Conservation (phyloP, 73 alveolate genomes). For the Loxodes magnus region DNA sequence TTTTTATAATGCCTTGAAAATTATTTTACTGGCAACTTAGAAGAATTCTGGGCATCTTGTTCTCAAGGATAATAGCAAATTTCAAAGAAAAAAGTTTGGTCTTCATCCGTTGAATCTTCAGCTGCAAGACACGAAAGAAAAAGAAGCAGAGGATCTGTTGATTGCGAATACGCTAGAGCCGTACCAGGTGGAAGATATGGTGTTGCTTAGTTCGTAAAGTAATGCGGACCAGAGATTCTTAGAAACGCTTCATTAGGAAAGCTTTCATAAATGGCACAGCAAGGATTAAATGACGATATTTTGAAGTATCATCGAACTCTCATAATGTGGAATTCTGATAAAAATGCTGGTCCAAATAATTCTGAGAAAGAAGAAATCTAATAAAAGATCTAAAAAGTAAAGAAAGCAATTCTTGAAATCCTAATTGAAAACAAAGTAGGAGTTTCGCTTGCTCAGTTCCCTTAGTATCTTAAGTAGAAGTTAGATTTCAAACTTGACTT, state of each 20-base stretch:
- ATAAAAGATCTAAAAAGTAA: constrained; percentile 25
- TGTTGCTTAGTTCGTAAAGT: constrained; percentile 55
- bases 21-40: too few relatives aligned
- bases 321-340: constrained; percentile 34
- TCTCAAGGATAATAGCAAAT: background rate
- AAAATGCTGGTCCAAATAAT: constrained; percentile 19
- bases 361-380: constrained; percentile 3
- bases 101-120: background rate
- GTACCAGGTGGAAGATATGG: constrained; percentile 75
- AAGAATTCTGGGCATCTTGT: too few relatives aligned
- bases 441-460: constrained; percentile 41
- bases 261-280: constrained; percentile 33
- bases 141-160: background rate
- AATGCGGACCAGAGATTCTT: constrained; percentile 45
- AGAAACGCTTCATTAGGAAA: constrained; percentile 41
- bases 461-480: constrained; percentile 30
- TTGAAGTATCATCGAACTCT: constrained; percentile 47
- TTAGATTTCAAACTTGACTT: constrained; percentile 25
- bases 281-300: constrained; percentile 47
- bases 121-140: background rate
- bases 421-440: constrained; percentile 32
- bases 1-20: background rate
- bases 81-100: background rate
- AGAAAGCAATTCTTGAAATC: constrained; percentile 33
- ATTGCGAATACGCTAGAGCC: constrained; percentile 28